Evolutionary conservation across 345 rosid species (phyloP).

Genomic region (Eucalyptus pauciflora): DNA sequence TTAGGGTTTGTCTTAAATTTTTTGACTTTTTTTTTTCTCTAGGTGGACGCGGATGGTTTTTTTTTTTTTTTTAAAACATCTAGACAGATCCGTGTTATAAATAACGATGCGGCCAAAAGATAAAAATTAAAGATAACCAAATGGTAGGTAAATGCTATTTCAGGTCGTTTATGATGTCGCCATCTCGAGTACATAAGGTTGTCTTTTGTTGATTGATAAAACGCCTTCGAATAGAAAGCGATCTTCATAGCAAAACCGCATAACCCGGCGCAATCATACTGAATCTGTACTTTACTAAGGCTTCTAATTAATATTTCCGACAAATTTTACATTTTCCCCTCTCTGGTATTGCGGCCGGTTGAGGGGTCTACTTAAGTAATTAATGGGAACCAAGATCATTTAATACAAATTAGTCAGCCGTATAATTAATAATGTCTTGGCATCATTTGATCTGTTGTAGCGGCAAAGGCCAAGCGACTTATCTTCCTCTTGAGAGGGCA

Average conservation of each 20-base stretch:
- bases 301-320: not conserved
- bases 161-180: not conserved
- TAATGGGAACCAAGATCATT: not conserved
- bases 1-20: not conserved
- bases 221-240: not conserved
- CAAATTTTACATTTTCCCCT: not conserved
- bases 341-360: not conserved
- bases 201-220: not conserved
- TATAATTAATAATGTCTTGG: not conserved
- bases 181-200: not conserved
- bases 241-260: not conserved
- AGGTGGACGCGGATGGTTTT: not conserved
- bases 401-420: not conserved
- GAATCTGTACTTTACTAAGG: not conserved
- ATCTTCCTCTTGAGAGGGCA: not conserved
- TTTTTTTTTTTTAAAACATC: not conserved
- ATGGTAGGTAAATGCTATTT: not conserved
- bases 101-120: not conserved
- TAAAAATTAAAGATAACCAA: not conserved
- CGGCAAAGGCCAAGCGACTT: not conserved
- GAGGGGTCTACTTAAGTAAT: not conserved
- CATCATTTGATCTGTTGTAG: not conserved
- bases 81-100: not conserved
- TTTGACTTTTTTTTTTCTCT: not conserved
- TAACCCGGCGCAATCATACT: not conserved